Evolutionary conservation across 345 rosid genomes (phyloP), one percentile per base, ranked within the genome.

Genomic region (Heritiera littoralis): DNA sequence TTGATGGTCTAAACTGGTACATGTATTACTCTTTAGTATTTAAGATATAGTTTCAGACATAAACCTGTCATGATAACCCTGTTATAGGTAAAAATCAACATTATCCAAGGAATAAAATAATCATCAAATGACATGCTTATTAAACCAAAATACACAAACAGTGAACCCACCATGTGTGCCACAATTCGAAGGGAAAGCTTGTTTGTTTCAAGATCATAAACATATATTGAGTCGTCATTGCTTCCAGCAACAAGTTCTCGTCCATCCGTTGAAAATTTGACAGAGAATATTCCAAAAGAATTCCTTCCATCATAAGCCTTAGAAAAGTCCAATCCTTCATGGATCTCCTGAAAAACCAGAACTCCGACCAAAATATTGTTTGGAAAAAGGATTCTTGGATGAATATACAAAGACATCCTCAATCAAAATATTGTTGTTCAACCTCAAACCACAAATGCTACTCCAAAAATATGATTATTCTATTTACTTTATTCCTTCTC

Each of bases 201-300:
- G 79, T 93, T 91, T 60, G 93, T 80, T 85, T 87, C 92, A 54
- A 95, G 94, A 82, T 93, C 97, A 84, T 92, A 93, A 79, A 92
- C 94, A 83, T 90, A 90, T 83, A 92, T 92, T 46, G 96, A 90
- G 76, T 91, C 87, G 76, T 92, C 92, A 78, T 80, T 95, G 80
- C 94, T 91, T 86, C 97, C 97, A 41, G 99, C 98, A 61, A 95
- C 94, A 72, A 93, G 85, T 88, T 95, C 99, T 68, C 89, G 84
- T 52, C 99, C 98, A 86, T 95, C 96, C 1, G 88, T 89, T 70
- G 99, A 93, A 86, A 93, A 91, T 84, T 92, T 95, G 59, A 95
- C 89, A 59, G 97, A 95, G 89, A 95, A 95, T 67, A 95, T 90
- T 73, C 98, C 97, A 80, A 93, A 91, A 46, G 93, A 81, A 83